phyloP scores from a whole-genome alignment of 129 eudicot genomes.

The Silybum marianum region DNA sequence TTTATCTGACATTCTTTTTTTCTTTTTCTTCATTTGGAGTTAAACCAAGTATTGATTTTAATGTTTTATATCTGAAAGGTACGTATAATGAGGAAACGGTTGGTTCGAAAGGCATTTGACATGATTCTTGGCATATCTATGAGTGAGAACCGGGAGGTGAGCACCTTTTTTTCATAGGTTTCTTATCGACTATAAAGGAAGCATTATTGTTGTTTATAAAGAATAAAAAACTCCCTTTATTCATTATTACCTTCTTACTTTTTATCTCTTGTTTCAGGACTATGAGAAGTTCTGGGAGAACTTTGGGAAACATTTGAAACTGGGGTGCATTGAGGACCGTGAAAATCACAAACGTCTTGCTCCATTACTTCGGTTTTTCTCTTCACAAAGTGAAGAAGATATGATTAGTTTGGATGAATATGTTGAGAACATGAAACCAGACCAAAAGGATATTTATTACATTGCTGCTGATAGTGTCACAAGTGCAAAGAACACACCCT shows the following conservation, averaged over 20 bases:
- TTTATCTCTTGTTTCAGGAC: conserved; percentile 48
- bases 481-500: conserved; percentile 91
- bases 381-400: conserved; percentile 81
- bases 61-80: conserved; percentile 47
- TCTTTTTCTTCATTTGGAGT: background rate
- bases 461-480: conserved; percentile 88
- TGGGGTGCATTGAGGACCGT: conserved; percentile 93
- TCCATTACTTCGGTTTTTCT: conserved; percentile 84
- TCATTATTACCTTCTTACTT: background rate
- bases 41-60: background rate
- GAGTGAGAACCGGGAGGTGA: conserved; percentile 90
- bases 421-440: conserved; percentile 90
- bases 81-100: conserved; percentile 88
- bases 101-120: conserved; percentile 94
- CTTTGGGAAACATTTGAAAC: conserved; percentile 85
- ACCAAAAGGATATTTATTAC: conserved; percentile 88
- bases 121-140: conserved; percentile 86
- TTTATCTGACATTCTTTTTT: conserved; percentile 2
- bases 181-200: background rate
- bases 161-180: background rate
- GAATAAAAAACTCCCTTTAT: background rate
- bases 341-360: conserved; percentile 94
- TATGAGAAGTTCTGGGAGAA: conserved; percentile 93
- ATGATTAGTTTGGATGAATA: conserved; percentile 96
- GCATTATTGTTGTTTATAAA: background rate